Evolutionary conservation across 2,329 filamentous ascomycete species (phyloP).

Genomic region (Aspergillus chevalieri): DNA sequence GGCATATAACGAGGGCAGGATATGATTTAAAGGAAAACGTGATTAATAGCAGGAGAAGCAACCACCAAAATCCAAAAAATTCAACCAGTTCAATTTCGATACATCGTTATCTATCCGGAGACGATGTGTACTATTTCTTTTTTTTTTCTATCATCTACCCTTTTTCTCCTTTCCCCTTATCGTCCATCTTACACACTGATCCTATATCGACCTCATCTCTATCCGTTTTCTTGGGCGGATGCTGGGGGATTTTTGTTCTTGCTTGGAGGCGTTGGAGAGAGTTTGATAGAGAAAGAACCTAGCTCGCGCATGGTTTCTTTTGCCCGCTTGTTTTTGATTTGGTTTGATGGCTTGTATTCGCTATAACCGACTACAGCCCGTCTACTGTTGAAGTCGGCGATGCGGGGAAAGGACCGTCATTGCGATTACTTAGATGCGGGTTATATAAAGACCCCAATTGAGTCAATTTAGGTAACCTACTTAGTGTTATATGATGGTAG

Average conservation of each 20-base stretch:
- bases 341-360: neutral
- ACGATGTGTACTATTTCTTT: conserved; percentile 9
- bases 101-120: conserved; percentile 13
- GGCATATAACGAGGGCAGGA: neutral
- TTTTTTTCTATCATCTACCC: conserved; percentile 9
- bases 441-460: conserved; percentile 5
- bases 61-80: conserved; percentile 13
- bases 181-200: conserved; percentile 4
- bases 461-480: conserved; percentile 11
- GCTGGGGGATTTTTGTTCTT: conserved; percentile 7
- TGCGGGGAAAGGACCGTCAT: conserved; percentile 2
- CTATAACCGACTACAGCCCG: no score
- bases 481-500: conserved; percentile 14
- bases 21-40: conserved; percentile 6
- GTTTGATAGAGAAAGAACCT: conserved; percentile 24
- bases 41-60: conserved; percentile 18
- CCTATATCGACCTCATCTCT: conserved; percentile 4
- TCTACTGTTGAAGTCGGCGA: neutral
- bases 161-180: conserved; percentile 6
- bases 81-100: conserved; percentile 17
- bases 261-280: conserved; percentile 21
- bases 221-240: conserved; percentile 1
- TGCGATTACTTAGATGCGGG: conserved; percentile 10
- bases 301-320: conserved; percentile 10
- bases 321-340: conserved; percentile 5